Conservation (phyloP, 2,329 filamentous ascomycete genomes). For the Paracorniculantispora psalliotae region DNA sequence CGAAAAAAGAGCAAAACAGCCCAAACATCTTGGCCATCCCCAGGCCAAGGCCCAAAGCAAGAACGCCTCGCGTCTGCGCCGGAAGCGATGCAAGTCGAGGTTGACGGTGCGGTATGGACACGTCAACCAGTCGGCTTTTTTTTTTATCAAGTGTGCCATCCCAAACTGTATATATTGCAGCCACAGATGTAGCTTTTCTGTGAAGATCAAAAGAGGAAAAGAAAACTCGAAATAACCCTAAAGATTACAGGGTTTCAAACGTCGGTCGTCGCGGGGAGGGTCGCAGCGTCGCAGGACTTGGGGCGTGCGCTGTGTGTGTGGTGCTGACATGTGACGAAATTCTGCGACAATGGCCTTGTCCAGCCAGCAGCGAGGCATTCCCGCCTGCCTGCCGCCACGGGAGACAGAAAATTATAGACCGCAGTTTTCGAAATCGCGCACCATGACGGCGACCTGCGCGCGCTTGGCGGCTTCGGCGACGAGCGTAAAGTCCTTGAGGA, state of each 20-base stretch:
- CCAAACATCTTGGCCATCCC: not conserved
- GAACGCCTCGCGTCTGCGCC: conserved; percentile 3
- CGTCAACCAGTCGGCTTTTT: not conserved
- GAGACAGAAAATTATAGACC: conserved; percentile 41
- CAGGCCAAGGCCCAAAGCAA: not conserved
- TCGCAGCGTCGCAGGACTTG: not conserved
- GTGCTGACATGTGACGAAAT: not conserved
- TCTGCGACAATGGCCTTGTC: not conserved
- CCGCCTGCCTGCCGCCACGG: too few relatives aligned
- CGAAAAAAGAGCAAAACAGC: not conserved
- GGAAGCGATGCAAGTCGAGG: not conserved
- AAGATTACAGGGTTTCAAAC: not conserved
- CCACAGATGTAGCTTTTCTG: too few relatives aligned
- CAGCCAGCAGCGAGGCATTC: not conserved
- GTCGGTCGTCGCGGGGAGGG: not conserved
- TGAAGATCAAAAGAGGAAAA: too few relatives aligned
- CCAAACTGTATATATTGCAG: not conserved
- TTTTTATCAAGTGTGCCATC: not conserved
- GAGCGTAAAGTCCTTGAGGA: conserved; percentile 76
- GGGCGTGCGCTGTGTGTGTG: not conserved
- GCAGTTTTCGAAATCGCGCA: conserved; percentile 77
- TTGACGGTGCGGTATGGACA: not conserved
- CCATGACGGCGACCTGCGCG: conserved; percentile 83
- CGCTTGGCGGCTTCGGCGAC: conserved; percentile 90
- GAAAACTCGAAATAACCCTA: too few relatives aligned